Evolutionary conservation across 495 filamentous ascomycete genomes (phyloP), one percentile per base, ranked within the genome.

Genomic region (Podospora australis): DNA sequence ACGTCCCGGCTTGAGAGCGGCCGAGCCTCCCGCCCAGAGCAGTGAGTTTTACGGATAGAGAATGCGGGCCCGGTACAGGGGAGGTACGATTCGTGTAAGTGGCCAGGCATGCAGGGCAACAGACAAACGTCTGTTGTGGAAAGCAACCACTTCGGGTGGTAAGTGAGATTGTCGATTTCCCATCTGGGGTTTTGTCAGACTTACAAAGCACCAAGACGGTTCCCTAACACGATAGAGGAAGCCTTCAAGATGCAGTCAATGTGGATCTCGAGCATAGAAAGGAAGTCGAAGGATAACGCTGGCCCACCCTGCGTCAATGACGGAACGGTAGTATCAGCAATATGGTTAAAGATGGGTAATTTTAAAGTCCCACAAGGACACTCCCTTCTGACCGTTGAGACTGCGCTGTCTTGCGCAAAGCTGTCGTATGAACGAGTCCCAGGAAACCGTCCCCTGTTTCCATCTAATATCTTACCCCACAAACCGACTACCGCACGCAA

Each of bases 401-500:
- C 39, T 10, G 19, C 14, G 16, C 21, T 13, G 19, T 36, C 32
- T n/a, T 16, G 19, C 19, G 32, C 14, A n/a, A 10, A 43, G 23
- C 13, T 23, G 24, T 25, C n/a, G 43, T 39, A n/a, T 42, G 10
- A 40, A 24, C 35, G 30, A 3, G 48, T 49, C 54, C 49, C 41
- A 48, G 39, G 49, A 51, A 47, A 23, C 19, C n/a, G 49, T 26
- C 46, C 40, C 30, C 53, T 17, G 26, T 44, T 51, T 17, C 23
- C 46, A 47, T 42, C 20, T 46, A 47, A 46, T 54, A 25, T 57
- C 46, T 38, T 63, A 58, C 62, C 62, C 64, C 60, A 65, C 62
- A 67, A 65, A 65, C 62, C 62, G 57, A 63, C 62, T 65, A 65
- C 63, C 48, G 62, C 59, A 67, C 23, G 64, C 53, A 65, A 67